Percentiles rank a stretch among this genome's conserved stretches.
These are phyloP conservation scores for Triglochin maritima DNA, from an alignment of 106 monocot species.

Conservation along the genomic window DNA sequence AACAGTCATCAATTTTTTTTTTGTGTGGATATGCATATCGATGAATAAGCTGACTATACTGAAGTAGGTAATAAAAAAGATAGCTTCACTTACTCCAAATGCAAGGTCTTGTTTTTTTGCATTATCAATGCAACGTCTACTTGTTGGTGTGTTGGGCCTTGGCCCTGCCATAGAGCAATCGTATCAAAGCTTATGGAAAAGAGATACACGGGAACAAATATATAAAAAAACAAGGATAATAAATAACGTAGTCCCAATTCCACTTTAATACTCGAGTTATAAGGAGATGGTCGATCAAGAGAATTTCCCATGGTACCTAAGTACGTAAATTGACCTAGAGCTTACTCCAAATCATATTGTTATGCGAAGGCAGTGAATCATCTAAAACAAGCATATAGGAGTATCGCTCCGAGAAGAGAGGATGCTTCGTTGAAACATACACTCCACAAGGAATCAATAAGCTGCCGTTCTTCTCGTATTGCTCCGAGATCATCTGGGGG, in stretches of 20 bases:
- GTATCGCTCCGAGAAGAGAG: slow-evolving; percentile 27
- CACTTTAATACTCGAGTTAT: neutral
- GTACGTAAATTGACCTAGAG: too few relatives aligned
- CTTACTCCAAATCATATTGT: too few relatives aligned
- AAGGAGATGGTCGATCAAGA: neutral
- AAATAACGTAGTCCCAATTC: neutral
- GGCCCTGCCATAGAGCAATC: neutral
- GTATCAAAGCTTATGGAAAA: neutral
- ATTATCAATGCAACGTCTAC: neutral
- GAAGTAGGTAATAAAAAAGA: neutral
- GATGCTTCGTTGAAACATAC: slow-evolving; percentile 64
- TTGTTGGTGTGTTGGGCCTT: neutral
- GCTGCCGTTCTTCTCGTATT: slow-evolving; percentile 60
- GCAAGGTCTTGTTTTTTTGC: slow-evolving; percentile 5
- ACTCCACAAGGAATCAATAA: slow-evolving; percentile 61
- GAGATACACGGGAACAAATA: neutral
- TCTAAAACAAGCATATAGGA: too few relatives aligned
- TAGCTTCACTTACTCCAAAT: neutral
- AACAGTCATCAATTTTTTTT: neutral
- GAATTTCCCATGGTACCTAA: neutral
- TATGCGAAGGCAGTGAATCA: too few relatives aligned
- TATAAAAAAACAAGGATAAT: neutral
- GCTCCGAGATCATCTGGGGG: slow-evolving; percentile 46
- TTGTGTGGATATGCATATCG: neutral
- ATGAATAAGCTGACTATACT: neutral